These are phyloP conservation scores for Trametes versicolor DNA, from an alignment of 1,284 basidiomycete species.

Conservation along the genomic window DNA sequence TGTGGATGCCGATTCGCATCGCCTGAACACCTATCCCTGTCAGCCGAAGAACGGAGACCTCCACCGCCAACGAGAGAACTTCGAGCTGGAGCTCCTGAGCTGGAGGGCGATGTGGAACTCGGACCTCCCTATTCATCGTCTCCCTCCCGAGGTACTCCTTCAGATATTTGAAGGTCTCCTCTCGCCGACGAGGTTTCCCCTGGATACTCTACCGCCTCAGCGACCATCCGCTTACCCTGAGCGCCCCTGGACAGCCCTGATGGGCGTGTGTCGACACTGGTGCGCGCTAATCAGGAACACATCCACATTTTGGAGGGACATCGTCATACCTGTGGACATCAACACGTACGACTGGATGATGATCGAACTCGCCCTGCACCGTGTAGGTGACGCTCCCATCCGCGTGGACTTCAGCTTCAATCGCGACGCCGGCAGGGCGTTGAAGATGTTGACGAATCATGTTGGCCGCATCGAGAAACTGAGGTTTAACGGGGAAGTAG, in stretches of 20 bases:
- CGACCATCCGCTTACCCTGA: no score
- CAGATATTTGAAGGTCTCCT: background rate
- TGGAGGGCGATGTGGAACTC: slow-evolving; percentile 1
- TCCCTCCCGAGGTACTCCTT: slow-evolving; percentile 7
- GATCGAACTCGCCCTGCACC: background rate
- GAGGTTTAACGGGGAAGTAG: no score
- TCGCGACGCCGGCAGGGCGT: no score
- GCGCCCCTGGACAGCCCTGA: background rate
- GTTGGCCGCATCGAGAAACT: no score
- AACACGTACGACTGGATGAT: no score
- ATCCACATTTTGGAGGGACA: background rate
- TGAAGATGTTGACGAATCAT: no score
- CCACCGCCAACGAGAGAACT: background rate
- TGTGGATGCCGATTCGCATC: background rate
- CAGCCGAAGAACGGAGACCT: background rate
- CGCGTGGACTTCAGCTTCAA: no score
- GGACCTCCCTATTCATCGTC: background rate
- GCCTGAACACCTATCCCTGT: no score
- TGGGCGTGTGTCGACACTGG: background rate
- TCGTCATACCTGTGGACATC: background rate
- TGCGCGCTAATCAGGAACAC: background rate
- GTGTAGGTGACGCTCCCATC: background rate
- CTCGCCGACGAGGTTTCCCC: background rate
- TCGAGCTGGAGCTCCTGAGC: background rate
- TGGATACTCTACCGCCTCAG: no score